Evolutionary conservation across 2,329 filamentous ascomycete genomes (phyloP).

Genomic region (Pseudofabraea citricarpa): DNA sequence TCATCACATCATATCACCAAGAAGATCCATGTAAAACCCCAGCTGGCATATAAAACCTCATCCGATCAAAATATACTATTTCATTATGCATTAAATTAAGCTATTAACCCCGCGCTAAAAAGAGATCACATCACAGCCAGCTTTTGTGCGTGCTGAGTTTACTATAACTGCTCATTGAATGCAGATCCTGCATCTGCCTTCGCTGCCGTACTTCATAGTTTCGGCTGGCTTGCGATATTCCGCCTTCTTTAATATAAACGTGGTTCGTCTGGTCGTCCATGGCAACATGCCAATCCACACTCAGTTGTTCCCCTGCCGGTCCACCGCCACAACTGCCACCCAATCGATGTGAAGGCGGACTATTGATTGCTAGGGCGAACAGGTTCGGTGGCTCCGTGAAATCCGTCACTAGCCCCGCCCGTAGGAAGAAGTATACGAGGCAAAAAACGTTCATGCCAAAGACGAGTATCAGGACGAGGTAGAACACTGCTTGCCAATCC

Average conservation of each 20-base stretch:
- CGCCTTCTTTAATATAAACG: constrained; percentile 45
- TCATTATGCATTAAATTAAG: background rate
- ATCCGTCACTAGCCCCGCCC: constrained; percentile 64
- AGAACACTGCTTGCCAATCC: constrained; percentile 61
- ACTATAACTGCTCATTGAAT: constrained; percentile 1
- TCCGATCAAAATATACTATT: too few species aligned
- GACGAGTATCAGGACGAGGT: constrained; percentile 58
- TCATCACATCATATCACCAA: too few species aligned
- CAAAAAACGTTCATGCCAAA: constrained; percentile 65
- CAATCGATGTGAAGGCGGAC: constrained; percentile 45
- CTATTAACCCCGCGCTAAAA: background rate
- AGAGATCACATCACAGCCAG: too few species aligned
- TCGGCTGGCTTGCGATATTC: background rate
- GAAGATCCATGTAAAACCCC: too few species aligned
- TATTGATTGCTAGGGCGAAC: constrained; percentile 67
- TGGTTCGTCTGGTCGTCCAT: constrained; percentile 45
- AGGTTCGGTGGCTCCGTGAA: constrained; percentile 75
- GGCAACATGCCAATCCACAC: constrained; percentile 36
- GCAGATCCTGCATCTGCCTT: constrained; percentile 1
- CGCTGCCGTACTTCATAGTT: constrained; percentile 5
- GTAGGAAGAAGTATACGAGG: constrained; percentile 52
- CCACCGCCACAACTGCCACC: constrained; percentile 52
- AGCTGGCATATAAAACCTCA: too few species aligned
- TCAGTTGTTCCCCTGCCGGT: constrained; percentile 30
- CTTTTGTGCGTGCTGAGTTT: background rate